These are phyloP conservation scores for Zelopaecilomyces penicillatus DNA, from an alignment of 2,329 filamentous ascomycete genomes.

Conservation along the genomic window DNA sequence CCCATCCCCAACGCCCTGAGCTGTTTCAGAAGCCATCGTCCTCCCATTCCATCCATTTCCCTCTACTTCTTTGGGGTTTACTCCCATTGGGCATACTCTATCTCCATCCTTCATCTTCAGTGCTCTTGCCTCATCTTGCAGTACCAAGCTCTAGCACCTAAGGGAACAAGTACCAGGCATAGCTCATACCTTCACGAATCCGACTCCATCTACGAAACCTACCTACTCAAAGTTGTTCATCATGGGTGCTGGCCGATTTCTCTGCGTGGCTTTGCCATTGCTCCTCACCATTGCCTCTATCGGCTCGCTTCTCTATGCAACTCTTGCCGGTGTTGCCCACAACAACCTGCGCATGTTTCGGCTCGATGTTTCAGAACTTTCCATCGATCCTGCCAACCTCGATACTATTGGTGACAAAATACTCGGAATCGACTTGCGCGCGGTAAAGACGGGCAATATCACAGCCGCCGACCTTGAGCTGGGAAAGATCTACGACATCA, in stretches of 20 bases:
- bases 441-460: constrained; percentile 36
- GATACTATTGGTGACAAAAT: constrained; percentile 25
- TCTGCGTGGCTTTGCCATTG: constrained; percentile 85
- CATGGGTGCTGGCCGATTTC: constrained; percentile 63
- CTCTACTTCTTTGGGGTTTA: no score
- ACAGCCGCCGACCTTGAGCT: constrained; percentile 53
- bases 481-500: constrained; percentile 70
- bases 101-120: no score
- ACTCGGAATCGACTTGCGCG: constrained; percentile 6
- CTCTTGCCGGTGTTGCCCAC: constrained; percentile 47
- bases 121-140: no score
- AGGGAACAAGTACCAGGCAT: no score
- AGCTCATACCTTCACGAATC: no score
- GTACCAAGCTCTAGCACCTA: no score
- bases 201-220: no score
- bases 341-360: constrained; percentile 50
- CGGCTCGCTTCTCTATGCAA: constrained; percentile 55
- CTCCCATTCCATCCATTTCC: no score
- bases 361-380: constrained; percentile 54
- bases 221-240: constrained; percentile 18
- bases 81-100: no score
- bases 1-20: no score
- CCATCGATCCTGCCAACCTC: constrained; percentile 25
- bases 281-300: constrained; percentile 69
- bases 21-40: no score